These are phyloP conservation scores for Candida oleophila DNA, from an alignment of 805 yeast genomes.

Conservation along the genomic window DNA sequence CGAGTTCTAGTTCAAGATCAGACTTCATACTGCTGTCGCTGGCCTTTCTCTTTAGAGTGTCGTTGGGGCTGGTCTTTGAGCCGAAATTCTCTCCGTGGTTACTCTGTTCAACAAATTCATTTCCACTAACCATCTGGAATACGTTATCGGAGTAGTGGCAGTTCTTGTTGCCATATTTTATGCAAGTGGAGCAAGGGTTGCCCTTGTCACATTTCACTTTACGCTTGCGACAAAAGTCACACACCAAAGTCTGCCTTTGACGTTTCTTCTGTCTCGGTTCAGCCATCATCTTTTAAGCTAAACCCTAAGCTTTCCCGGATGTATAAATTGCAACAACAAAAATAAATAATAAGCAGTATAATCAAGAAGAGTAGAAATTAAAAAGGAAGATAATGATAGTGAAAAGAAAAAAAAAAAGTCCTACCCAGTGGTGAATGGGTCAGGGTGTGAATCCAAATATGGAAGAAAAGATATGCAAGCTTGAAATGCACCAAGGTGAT, in stretches of 20 bases:
- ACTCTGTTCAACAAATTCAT: neutral
- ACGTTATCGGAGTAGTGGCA: conserved; percentile 23
- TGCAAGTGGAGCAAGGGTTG: conserved; percentile 36
- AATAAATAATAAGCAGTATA: too few relatives aligned
- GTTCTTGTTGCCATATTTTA: conserved; percentile 19
- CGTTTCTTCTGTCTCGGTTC: conserved; percentile 16
- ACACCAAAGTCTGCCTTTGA: conserved; percentile 40
- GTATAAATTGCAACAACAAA: neutral
- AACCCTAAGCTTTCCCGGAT: neutral
- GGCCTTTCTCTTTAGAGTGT: neutral
- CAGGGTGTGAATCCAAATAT: too few relatives aligned
- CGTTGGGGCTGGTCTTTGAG: neutral
- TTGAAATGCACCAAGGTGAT: too few relatives aligned
- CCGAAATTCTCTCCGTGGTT: neutral
- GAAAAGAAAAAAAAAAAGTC: too few relatives aligned
- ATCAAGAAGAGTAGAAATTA: too few relatives aligned
- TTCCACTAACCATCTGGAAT: neutral
- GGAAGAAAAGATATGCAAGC: too few relatives aligned
- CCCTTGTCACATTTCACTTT: conserved; percentile 49
- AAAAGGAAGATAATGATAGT: too few relatives aligned
- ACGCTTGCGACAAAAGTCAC: conserved; percentile 43
- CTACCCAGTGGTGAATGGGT: too few relatives aligned
- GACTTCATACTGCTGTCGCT: neutral
- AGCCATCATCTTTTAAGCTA: neutral
- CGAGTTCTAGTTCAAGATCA: conserved; percentile 9